Base-by-base conservation (phyloP, 2,329 filamentous ascomycete species). In the Nemania sp. region DNA sequence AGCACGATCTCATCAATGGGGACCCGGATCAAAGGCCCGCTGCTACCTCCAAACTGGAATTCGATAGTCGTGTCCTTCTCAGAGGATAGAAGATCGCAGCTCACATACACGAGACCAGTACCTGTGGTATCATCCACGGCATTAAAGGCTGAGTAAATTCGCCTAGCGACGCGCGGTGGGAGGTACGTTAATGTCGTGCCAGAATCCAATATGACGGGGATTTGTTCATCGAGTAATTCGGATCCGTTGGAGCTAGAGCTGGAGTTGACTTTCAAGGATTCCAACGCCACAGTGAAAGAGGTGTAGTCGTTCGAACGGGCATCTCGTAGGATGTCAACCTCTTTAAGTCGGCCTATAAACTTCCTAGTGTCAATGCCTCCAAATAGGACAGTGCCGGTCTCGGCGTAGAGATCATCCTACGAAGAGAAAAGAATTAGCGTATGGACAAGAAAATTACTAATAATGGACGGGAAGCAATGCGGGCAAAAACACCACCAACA, bases 301-400 rank as follows among this genome's bases (percentile, higher is more conserved):
- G 77, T 75, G 70, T 79, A 79, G 45, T 70, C 82, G 32, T 80
- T 79, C 11, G 78, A 78, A 22, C 82, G 76, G 41, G 84, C 80
- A n/a, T 80, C 78, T 45, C 78, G 80, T 60, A 87, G 77, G 69
- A 91, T 86, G 7, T 88, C 87, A 3, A 92, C 77, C 6, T 84
- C 84, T 47, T 82, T 73, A 1, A 92, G 82, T 13, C 80, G 72
- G 62, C 89, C 90, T 3, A 84, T 81, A 79, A 87, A 93, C 78
- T 92, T 92, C 67, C 84, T 84, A 1, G 85, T 89, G 79, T 93
- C 90, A 64, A 92, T 84, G 55, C 90, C 90, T 64, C 90, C 90
- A 71, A 93, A 92, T 15, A 93, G 82, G 69, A 92, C 88, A 69
- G 83, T 87, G 49, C 90, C 90, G 0, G 84, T 86, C 26, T 84